Percentiles rank a stretch among this genome's conserved stretches.
phyloP scores from a whole-genome alignment of 148 eudicot species.

The Bassia scoparia region DNA sequence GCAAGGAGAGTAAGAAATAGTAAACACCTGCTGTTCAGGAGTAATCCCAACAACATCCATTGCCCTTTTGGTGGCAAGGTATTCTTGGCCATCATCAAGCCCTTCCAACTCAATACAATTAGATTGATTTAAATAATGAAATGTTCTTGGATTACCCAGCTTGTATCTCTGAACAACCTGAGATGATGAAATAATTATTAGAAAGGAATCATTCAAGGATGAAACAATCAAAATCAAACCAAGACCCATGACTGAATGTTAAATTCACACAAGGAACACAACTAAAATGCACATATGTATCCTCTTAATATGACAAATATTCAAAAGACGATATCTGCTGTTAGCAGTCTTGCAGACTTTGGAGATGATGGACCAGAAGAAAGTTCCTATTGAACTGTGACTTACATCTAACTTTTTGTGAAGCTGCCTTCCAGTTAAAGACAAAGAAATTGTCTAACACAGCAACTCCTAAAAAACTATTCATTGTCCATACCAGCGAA shows the following conservation, averaged over 20 bases:
- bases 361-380: not conserved
- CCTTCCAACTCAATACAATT: conserved; percentile 86
- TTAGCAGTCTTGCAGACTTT: not conserved
- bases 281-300: not conserved
- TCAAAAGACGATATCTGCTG: not conserved
- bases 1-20: not conserved
- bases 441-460: not conserved
- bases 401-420: not conserved
- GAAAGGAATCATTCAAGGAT: not conserved
- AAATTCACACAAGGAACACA: not conserved
- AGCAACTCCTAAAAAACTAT: no score
- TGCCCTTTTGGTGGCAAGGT: conserved; percentile 79
- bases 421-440: not conserved
- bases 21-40: conserved; percentile 76
- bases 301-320: not conserved
- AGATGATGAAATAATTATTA: conserved; percentile 22
- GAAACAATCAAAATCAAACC: not conserved
- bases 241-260: conserved; percentile 7
- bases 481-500: not conserved
- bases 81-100: conserved; percentile 80
- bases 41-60: conserved; percentile 97
- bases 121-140: conserved; percentile 91
- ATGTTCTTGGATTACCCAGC: conserved; percentile 76
- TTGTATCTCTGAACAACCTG: conserved; percentile 81
- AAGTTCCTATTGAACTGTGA: not conserved